Conservation (phyloP, 176 grass and related monocot genomes). For the Stipa capillata region DNA sequence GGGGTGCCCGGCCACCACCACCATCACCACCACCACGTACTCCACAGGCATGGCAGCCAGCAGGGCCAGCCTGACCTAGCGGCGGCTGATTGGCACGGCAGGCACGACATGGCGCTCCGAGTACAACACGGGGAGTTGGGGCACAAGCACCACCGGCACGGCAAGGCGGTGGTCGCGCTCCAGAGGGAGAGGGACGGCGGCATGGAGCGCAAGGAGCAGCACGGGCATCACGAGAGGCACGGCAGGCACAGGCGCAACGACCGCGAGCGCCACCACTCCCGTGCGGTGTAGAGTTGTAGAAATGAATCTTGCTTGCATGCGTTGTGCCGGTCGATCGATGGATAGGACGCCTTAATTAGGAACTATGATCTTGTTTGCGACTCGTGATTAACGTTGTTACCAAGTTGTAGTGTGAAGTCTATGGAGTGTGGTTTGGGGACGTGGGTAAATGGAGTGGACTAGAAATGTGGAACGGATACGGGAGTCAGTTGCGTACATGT, state of each 20-base stretch:
- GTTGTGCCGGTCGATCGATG: neutral
- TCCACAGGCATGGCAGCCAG: neutral
- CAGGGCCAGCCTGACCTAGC: no score
- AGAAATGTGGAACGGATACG: neutral
- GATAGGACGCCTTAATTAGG: neutral
- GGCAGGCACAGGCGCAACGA: neutral
- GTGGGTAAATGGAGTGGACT: neutral
- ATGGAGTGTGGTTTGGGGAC: no score
- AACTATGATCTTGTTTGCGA: neutral
- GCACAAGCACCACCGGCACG: slow-evolving; percentile 32
- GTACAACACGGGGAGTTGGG: slow-evolving; percentile 10
- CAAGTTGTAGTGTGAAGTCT: neutral
- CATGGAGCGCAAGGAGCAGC: neutral
- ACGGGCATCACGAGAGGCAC: neutral
- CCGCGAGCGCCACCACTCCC: neutral
- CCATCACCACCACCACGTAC: slow-evolving; percentile 29
- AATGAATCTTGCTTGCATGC: neutral
- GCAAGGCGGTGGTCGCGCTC: slow-evolving; percentile 3
- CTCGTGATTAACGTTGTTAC: neutral
- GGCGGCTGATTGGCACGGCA: no score
- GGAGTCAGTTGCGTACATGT: neutral
- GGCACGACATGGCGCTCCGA: slow-evolving; percentile 29
- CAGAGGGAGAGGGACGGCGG: neutral
- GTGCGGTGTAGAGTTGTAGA: neutral
- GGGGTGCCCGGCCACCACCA: neutral